These are phyloP conservation scores for Starmerella ratchasimensis DNA, from an alignment of 805 yeast genomes.

Conservation along the genomic window DNA sequence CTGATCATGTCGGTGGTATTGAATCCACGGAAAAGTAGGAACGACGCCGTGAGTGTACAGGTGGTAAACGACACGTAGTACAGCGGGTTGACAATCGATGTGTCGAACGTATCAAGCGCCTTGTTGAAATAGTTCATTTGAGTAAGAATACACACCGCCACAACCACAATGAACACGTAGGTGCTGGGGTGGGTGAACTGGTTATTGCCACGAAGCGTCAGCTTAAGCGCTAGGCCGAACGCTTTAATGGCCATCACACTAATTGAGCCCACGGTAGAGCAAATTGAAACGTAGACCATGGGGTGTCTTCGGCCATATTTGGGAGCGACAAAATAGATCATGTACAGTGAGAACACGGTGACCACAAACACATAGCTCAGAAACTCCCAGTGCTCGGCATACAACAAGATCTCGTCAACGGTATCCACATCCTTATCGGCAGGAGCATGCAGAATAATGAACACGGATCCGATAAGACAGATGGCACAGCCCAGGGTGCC, in stretches of 20 bases:
- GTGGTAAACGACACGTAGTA: constrained; percentile 88
- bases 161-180: constrained; percentile 64
- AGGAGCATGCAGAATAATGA: constrained; percentile 83
- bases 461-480: constrained; percentile 74
- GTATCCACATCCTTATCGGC: constrained; percentile 83
- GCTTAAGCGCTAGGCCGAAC: constrained; percentile 79
- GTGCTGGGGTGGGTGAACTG: constrained; percentile 79
- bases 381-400: constrained; percentile 65
- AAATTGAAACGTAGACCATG: constrained; percentile 76
- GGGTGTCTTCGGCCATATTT: constrained; percentile 67
- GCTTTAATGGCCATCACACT: constrained; percentile 88
- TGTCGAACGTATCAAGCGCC: constrained; percentile 85
- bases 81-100: constrained; percentile 80
- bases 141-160: constrained; percentile 66
- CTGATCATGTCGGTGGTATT: constrained; percentile 70
- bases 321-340: constrained; percentile 77
- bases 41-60: constrained; percentile 72
- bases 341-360: constrained; percentile 52
- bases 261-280: constrained; percentile 81
- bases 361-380: constrained; percentile 51
- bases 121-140: constrained; percentile 92
- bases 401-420: constrained; percentile 71
- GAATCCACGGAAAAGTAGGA: constrained; percentile 74
- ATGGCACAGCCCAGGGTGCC: constrained; percentile 91
- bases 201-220: constrained; percentile 71